Evolutionary conservation across 139 green algal species (phyloP), one percentile per base, ranked within the genome.

Genomic region (Trebouxia sp.): DNA sequence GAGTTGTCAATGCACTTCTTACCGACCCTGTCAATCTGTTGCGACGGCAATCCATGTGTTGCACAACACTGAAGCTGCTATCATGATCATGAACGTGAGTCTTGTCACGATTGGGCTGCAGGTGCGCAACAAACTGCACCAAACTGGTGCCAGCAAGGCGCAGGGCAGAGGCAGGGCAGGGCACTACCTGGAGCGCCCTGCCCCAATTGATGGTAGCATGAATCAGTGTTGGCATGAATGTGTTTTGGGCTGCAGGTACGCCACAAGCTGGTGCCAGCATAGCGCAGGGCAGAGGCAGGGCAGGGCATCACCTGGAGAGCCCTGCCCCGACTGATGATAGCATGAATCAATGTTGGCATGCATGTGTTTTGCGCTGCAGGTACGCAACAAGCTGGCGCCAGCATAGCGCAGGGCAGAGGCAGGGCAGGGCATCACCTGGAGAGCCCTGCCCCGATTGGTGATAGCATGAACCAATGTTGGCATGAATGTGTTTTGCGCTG

Each of bases 261-360:
- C 74, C 65, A 66, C 74, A 79, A 65, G 15, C 32, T 79, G 47
- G 74, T 77, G 41, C 43, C 69, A 37, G 41, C 69, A 39, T 56
- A 77, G n/a, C 69, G 72, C 65, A 56, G 48, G 28, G 41, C 50
- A 50, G 32, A 65, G 37, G 43, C 45, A 62, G 67, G 43, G 69
- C 69, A 77, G 69, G 69, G 69, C 41, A 41, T 26, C 12, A 82
- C n/a, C 38, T 84, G 80, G 80, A 78, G 80, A 22, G 37, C 48
- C 37, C 75, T 85, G 72, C 15, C 32, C 12, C 5, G 5, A 3
- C 26, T 17, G 22, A 22, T 22, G 20, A 28, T 17, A n/a, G n/a
- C n/a, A n/a, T n/a, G n/a, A n/a, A n/a, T n/a, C n/a, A n/a, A n/a
- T n/a, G n/a, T n/a, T n/a, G n/a, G n/a, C n/a, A n/a, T n/a, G n/a